Conservation (phyloP, 129 eudicot genomes). For the Lactuca saligna region DNA sequence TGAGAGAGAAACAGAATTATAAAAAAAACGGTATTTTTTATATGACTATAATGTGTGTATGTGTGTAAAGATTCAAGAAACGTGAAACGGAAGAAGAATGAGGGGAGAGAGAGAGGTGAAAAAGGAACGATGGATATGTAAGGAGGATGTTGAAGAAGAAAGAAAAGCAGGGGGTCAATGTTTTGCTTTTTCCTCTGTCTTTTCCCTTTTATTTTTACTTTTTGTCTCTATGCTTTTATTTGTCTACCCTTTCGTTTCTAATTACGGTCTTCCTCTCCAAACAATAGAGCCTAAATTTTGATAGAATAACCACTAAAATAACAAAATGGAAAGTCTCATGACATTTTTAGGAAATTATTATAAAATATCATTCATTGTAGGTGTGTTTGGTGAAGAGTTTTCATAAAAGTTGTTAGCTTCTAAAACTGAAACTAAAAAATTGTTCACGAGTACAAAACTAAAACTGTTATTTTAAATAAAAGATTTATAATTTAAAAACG, state of each 20-base stretch:
- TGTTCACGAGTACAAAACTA: no score
- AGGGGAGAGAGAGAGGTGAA: conserved; percentile 26
- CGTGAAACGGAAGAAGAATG: conserved; percentile 29
- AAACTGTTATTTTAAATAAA: no score
- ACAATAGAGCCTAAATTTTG: neutral
- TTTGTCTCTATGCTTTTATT: conserved; percentile 11
- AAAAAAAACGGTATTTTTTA: neutral
- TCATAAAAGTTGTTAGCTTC: no score
- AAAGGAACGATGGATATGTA: conserved; percentile 36
- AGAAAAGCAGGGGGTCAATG: conserved; percentile 40
- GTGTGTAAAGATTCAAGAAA: conserved; percentile 31
- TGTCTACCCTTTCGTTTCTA: conserved; percentile 8
- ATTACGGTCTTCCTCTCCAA: neutral
- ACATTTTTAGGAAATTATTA: neutral
- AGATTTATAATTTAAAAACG: no score
- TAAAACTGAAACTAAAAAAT: no score
- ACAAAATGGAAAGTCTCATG: neutral
- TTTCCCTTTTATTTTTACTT: conserved; percentile 16
- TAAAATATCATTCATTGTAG: neutral
- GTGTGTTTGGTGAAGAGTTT: no score
- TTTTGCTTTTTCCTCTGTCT: conserved; percentile 28
- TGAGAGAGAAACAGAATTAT: conserved; percentile 18
- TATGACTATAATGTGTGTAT: conserved; percentile 4
- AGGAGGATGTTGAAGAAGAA: conserved; percentile 32
- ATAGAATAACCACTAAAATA: neutral